Conservation (phyloP, 2,329 filamentous ascomycete genomes). For the Fusarium chlamydosporum region DNA sequence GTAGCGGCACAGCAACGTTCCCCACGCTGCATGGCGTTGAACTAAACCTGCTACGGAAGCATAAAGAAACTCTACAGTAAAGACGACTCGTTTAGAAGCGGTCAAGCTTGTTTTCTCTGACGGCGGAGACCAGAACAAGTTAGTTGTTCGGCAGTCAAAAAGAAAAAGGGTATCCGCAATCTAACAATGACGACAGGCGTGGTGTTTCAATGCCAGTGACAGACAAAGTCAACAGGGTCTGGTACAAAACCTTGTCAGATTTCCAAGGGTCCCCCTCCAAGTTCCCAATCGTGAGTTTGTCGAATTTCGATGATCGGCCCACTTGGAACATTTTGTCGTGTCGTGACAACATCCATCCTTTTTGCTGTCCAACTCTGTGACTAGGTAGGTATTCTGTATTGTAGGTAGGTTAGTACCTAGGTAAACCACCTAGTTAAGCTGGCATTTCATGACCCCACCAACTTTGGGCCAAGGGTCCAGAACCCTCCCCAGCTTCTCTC, state of each 20-base stretch:
- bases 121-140: conserved; percentile 4
- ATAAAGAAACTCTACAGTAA: conserved; percentile 4
- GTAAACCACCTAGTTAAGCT: too few species aligned
- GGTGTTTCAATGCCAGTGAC: conserved; percentile 7
- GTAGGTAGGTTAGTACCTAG: neutral
- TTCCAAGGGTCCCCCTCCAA: conserved; percentile 24
- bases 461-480: conserved; percentile 31
- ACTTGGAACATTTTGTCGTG: conserved; percentile 2
- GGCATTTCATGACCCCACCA: conserved; percentile 29
- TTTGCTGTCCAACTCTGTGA: conserved; percentile 2
- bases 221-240: conserved; percentile 10
- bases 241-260: conserved; percentile 15
- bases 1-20: conserved; percentile 20
- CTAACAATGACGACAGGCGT: conserved; percentile 35
- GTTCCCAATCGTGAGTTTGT: conserved; percentile 26
- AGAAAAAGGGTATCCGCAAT: conserved; percentile 1
- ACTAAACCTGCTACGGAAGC: conserved; percentile 4
- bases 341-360: neutral
- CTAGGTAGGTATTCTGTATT: too few species aligned
- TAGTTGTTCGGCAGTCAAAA: neutral
- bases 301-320: conserved; percentile 25
- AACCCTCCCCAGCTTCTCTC: conserved; percentile 30
- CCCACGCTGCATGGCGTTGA: conserved; percentile 41
- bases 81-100: conserved; percentile 10
- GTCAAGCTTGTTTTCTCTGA: conserved; percentile 27